Percentiles rank a stretch among this genome's conserved stretches.
These are phyloP conservation scores for Ascochyta clinopodiicola DNA, from an alignment of 2,329 filamentous ascomycete species.

Conservation along the genomic window DNA sequence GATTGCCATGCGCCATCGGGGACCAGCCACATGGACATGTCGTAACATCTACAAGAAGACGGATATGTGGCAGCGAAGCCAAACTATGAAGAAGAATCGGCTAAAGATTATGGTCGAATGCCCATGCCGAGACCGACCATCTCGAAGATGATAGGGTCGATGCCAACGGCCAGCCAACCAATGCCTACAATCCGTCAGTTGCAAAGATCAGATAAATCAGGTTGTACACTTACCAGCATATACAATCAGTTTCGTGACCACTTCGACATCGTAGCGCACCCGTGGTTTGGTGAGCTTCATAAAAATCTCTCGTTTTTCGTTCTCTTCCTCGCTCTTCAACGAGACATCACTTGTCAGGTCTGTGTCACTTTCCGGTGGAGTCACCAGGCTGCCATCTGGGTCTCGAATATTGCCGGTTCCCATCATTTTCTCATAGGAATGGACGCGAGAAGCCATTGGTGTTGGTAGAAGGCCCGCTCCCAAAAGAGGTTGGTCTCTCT, in stretches of 20 bases:
- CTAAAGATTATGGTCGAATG: conserved; percentile 13
- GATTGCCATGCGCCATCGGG: neutral
- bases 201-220: neutral
- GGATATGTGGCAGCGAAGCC: neutral
- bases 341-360: conserved; percentile 37
- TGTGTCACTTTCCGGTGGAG: conserved; percentile 43
- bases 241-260: conserved; percentile 94
- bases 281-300: conserved; percentile 82
- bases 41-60: neutral
- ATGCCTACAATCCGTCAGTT: conserved; percentile 65
- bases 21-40: conserved; percentile 5
- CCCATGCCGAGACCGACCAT: conserved; percentile 58
- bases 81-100: neutral
- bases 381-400: conserved; percentile 11
- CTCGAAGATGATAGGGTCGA: conserved; percentile 77
- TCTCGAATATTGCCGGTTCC: conserved; percentile 63
- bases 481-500: conserved; percentile 44
- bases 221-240: conserved; percentile 74
- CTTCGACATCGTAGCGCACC: conserved; percentile 97
- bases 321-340: conserved; percentile 40
- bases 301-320: conserved; percentile 72
- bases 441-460: conserved; percentile 57
- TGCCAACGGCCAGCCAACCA: conserved; percentile 78
- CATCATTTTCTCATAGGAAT: conserved; percentile 76
- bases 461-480: conserved; percentile 55